A percentile compares a stretch with the other conserved stretches of the same genome.
Evolutionary conservation across 257 asterid genomes (phyloP).

Genomic region (Misopates orontium): DNA sequence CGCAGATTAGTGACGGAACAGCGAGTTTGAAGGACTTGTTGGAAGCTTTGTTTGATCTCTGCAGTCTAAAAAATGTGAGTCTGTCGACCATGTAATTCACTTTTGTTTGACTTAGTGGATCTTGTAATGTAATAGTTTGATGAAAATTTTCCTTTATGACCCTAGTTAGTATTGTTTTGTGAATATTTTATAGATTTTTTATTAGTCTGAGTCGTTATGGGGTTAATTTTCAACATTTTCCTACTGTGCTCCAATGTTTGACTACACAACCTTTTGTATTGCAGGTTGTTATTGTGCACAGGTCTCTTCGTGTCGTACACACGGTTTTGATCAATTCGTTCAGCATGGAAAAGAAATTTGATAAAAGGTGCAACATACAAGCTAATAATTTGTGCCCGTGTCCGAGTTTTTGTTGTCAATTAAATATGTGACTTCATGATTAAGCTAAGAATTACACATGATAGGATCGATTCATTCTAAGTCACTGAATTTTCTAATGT

Average conservation of each 20-base stretch:
- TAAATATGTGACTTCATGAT: background rate
- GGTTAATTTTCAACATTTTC: slow-evolving; percentile 1
- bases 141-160: slow-evolving; percentile 8
- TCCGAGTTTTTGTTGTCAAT: background rate
- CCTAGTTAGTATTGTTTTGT: background rate
- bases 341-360: slow-evolving; percentile 41
- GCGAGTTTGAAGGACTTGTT: slow-evolving; percentile 60
- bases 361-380: slow-evolving; percentile 49
- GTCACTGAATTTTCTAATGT: background rate
- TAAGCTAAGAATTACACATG: slow-evolving; percentile 20
- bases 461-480: background rate
- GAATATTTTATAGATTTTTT: background rate
- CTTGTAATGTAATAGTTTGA: slow-evolving; percentile 19
- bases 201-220: slow-evolving; percentile 13
- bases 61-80: slow-evolving; percentile 74
- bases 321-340: slow-evolving; percentile 49
- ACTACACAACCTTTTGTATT: slow-evolving; percentile 29
- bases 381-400: slow-evolving; percentile 24
- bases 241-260: slow-evolving; percentile 21
- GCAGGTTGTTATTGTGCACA: slow-evolving; percentile 68
- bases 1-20: slow-evolving; percentile 66
- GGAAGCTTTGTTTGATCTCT: slow-evolving; percentile 71
- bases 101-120: slow-evolving; percentile 14
- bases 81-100: slow-evolving; percentile 10
- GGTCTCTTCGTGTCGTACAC: slow-evolving; percentile 70